Evolutionary conservation across 352 stramenopile species (phyloP).

Genomic region (Globisporangium lucens): DNA sequence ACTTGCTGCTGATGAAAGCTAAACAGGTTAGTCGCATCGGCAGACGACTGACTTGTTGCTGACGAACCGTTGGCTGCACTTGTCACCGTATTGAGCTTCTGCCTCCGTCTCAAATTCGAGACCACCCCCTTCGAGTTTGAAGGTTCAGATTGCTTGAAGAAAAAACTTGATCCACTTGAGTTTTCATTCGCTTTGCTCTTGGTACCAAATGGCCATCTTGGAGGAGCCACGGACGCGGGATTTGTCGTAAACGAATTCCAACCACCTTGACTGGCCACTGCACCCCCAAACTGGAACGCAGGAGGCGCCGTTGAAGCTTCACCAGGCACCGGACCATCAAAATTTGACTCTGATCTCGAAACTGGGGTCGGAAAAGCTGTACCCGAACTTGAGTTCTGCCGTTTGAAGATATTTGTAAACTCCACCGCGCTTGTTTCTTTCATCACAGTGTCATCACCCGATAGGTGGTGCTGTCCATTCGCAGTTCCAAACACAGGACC

Average conservation of each 20-base stretch:
- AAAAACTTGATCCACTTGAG: not conserved
- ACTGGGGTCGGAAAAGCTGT: not conserved
- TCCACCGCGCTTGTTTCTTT: constrained; percentile 6
- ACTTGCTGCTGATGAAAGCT: not conserved
- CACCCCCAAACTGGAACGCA: constrained; percentile 7
- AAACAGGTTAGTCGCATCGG: not conserved
- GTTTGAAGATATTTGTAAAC: constrained; percentile 14
- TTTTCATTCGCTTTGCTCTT: not conserved
- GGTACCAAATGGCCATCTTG: constrained; percentile 1
- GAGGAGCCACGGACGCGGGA: not conserved
- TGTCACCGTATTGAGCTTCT: not conserved
- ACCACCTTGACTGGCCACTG: not conserved
- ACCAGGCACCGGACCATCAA: not conserved
- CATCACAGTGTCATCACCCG: constrained; percentile 10
- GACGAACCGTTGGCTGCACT: not conserved
- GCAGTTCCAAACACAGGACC: not conserved
- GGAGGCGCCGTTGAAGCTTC: not conserved
- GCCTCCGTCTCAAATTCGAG: constrained; percentile 6
- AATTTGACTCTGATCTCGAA: not conserved
- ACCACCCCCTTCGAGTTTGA: not conserved
- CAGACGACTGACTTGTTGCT: not conserved
- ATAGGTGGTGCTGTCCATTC: not conserved
- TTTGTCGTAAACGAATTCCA: not conserved
- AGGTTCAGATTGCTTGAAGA: not conserved
- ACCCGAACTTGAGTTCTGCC: not conserved